Conservation (phyloP, 192 early-diverging fungal genomes). For the Coemansia aciculifera region DNA sequence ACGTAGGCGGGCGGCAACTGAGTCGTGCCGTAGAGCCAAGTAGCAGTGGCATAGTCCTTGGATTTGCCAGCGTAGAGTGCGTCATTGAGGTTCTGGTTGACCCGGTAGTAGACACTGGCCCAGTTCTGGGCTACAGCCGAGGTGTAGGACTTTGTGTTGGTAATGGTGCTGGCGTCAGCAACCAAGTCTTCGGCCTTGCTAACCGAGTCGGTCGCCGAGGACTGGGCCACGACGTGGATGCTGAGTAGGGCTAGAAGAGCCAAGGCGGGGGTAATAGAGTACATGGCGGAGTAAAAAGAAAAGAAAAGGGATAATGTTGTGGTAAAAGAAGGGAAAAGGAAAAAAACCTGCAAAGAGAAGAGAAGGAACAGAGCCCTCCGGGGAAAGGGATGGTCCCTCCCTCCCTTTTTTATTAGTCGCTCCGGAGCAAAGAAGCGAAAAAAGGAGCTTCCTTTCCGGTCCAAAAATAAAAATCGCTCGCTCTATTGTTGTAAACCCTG, state of each 20-base stretch:
- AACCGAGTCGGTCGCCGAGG: no score
- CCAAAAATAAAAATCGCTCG: neutral
- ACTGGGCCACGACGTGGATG: neutral
- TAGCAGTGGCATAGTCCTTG: conserved; percentile 18
- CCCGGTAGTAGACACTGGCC: conserved; percentile 40
- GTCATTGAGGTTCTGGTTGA: conserved; percentile 30
- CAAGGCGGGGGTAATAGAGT: neutral
- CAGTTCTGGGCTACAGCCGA: conserved; percentile 17
- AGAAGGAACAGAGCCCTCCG: neutral
- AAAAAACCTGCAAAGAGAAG: no score
- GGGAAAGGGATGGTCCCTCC: neutral
- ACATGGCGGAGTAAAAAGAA: neutral
- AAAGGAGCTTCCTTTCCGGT: neutral
- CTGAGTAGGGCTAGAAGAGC: conserved; percentile 7
- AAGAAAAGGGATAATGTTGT: neutral
- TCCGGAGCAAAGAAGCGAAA: neutral
- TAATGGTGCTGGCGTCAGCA: conserved; percentile 17
- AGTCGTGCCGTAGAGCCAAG: conserved; percentile 41
- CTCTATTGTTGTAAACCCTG: neutral
- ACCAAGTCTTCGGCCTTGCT: conserved; percentile 18
- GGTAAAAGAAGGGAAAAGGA: neutral
- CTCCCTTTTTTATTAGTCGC: neutral
- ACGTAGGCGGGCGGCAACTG: conserved; percentile 24
- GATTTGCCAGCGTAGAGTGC: conserved; percentile 5
- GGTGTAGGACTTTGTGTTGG: conserved; percentile 23